phyloP scores from a whole-genome alignment of 805 yeast species.

The Zygosaccharomyces lentus region DNA sequence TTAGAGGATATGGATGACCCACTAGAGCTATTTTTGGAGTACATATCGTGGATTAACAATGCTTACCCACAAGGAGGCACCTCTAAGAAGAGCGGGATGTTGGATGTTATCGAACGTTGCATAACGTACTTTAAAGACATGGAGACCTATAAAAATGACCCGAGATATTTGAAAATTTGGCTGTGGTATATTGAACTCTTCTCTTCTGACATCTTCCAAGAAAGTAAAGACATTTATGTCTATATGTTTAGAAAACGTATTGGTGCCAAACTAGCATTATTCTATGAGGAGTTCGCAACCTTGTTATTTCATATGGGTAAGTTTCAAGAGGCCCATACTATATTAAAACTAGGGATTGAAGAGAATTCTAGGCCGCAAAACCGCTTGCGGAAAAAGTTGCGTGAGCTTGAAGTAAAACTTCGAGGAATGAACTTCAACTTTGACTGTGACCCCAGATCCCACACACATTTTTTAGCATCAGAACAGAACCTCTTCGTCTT shows the following conservation, averaged over 20 bases:
- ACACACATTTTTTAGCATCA: conserved; percentile 5
- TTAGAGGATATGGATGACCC: conserved; percentile 78
- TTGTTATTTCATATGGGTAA: conserved; percentile 16
- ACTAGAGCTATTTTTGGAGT: conserved; percentile 66
- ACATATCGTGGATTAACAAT: conserved; percentile 66
- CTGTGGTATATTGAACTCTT: conserved; percentile 55
- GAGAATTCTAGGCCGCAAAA: conserved; percentile 60
- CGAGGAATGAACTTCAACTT: conserved; percentile 14
- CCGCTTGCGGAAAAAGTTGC: conserved; percentile 35
- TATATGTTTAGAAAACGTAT: conserved; percentile 69
- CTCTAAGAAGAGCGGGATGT: conserved; percentile 58
- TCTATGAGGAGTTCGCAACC: conserved; percentile 75
- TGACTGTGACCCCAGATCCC: background rate
- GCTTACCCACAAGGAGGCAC: conserved; percentile 60
- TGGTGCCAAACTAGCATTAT: conserved; percentile 62
- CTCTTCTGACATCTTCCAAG: conserved; percentile 45
- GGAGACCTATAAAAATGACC: conserved; percentile 70
- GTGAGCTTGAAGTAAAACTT: conserved; percentile 14
- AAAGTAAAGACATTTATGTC: conserved; percentile 65
- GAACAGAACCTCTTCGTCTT: conserved; percentile 11
- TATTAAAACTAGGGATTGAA: conserved; percentile 37
- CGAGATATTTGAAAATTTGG: conserved; percentile 79
- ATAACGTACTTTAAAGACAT: conserved; percentile 64
- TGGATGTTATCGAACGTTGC: conserved; percentile 64
- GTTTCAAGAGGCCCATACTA: conserved; percentile 15